Percentiles rank a stretch among this genome's conserved stretches.
phyloP scores from a whole-genome alignment of 2,329 filamentous ascomycete species.

The Salinomyces thailandicus region DNA sequence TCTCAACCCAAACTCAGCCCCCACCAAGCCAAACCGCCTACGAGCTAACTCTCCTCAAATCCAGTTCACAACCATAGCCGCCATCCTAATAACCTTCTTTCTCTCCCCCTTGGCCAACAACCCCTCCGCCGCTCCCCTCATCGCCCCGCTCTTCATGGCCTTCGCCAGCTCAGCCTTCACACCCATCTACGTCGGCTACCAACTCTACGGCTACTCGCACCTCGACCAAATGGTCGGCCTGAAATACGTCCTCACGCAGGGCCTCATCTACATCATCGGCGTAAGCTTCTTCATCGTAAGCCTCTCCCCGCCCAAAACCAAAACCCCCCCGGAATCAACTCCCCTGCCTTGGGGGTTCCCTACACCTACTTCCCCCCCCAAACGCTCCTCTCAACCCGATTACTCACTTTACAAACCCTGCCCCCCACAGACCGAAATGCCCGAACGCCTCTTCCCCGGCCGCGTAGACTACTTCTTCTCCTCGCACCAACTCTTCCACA shows the following conservation, averaged over 20 bases:
- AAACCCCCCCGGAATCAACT: too few species aligned
- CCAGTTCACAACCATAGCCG: background rate
- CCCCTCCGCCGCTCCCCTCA: background rate
- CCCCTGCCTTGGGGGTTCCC: too few species aligned
- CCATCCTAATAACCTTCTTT: background rate
- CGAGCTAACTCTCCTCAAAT: background rate
- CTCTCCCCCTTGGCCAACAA: background rate
- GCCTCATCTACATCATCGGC: background rate
- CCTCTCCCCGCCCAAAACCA: too few species aligned
- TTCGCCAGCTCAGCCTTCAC: background rate
- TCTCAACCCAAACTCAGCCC: too few species aligned
- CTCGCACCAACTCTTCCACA: background rate
- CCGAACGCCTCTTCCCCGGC: background rate
- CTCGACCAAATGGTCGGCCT: background rate
- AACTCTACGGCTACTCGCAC: background rate
- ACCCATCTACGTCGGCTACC: background rate
- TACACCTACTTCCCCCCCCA: too few species aligned
- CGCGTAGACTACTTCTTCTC: background rate
- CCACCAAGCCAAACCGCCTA: too few species aligned
- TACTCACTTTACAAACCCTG: too few species aligned
- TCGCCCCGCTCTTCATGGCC: background rate
- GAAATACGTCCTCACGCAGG: background rate
- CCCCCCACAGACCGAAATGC: background rate
- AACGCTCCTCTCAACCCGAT: too few species aligned
- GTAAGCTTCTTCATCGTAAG: background rate